These are phyloP conservation scores for Candida sp. DNA, from an alignment of 1,139 yeast species.

Conservation along the genomic window DNA sequence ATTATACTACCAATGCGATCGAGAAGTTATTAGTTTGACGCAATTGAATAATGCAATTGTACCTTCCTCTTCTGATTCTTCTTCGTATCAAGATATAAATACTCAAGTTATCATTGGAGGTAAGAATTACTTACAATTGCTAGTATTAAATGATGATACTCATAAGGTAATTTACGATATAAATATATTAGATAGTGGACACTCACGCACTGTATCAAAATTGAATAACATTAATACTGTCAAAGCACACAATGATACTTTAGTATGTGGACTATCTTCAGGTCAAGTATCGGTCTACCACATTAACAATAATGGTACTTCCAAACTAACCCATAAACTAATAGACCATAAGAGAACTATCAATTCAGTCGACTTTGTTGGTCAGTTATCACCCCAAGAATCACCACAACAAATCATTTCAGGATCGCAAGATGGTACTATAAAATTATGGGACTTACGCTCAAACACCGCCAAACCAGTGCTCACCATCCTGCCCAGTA, in stretches of 20 bases:
- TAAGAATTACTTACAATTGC: slow-evolving; percentile 49
- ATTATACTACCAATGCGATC: slow-evolving; percentile 23
- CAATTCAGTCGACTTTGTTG: slow-evolving; percentile 68
- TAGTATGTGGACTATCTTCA: slow-evolving; percentile 43
- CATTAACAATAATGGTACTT: slow-evolving; percentile 31
- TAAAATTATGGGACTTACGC: slow-evolving; percentile 86
- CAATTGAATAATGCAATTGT: slow-evolving; percentile 16
- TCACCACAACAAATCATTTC: slow-evolving; percentile 63
- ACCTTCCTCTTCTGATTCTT: slow-evolving; percentile 7
- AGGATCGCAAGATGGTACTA: slow-evolving; percentile 90
- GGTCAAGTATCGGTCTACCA: slow-evolving; percentile 35
- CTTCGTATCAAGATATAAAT: slow-evolving; percentile 12
- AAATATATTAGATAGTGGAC: slow-evolving; percentile 46
- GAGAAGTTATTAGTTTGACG: slow-evolving; percentile 25
- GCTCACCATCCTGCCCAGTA: slow-evolving; percentile 38
- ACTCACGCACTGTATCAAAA: slow-evolving; percentile 30
- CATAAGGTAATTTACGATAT: slow-evolving; percentile 34
- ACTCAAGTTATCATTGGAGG: slow-evolving; percentile 58
- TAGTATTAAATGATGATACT: slow-evolving; percentile 42
- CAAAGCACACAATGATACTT: slow-evolving; percentile 28
- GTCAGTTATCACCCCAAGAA: slow-evolving; percentile 23
- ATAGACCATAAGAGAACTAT: slow-evolving; percentile 80
- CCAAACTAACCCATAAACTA: slow-evolving; percentile 42
- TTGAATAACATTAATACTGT: slow-evolving; percentile 41
- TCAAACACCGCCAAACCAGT: slow-evolving; percentile 41